Percentiles rank a stretch among this genome's conserved stretches.
These are phyloP conservation scores for Cladosporium colombiae DNA, from an alignment of 2,329 filamentous ascomycete genomes.

Conservation along the genomic window DNA sequence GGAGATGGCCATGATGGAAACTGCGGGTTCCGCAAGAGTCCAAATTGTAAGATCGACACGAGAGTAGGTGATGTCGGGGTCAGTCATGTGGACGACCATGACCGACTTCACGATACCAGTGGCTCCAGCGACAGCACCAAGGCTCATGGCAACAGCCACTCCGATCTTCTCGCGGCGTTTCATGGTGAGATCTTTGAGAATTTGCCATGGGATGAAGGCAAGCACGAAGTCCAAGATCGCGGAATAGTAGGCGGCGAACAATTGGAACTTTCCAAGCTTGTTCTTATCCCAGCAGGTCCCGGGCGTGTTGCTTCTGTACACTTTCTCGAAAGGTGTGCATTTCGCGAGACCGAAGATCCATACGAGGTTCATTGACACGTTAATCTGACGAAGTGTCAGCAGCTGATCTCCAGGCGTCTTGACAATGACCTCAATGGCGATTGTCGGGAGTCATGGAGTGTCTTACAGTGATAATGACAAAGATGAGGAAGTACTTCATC, in stretches of 20 bases:
- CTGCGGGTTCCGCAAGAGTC: conserved; percentile 13
- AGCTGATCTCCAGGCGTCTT: neutral
- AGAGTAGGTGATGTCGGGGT: conserved; percentile 6
- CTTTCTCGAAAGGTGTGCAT: conserved; percentile 13
- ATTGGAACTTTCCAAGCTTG: conserved; percentile 10
- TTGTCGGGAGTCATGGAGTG: neutral
- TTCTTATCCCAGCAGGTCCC: conserved; percentile 14
- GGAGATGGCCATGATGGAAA: conserved; percentile 17
- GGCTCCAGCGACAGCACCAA: conserved; percentile 15
- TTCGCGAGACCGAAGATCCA: conserved; percentile 19
- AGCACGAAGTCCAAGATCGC: conserved; percentile 16
- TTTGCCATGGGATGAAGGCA: conserved; percentile 11
- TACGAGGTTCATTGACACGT: conserved; percentile 12
- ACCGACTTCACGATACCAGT: conserved; percentile 9
- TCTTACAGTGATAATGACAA: conserved; percentile 19
- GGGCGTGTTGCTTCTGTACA: neutral
- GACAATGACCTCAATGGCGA: neutral
- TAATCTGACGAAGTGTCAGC: neutral
- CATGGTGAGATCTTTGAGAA: conserved; percentile 8
- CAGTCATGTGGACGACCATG: conserved; percentile 11
- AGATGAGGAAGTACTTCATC: conserved; percentile 16
- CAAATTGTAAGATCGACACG: conserved; percentile 16
- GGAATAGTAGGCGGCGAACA: conserved; percentile 13
- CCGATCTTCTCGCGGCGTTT: conserved; percentile 15
- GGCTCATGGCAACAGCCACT: conserved; percentile 16